Percentiles rank a stretch among this genome's conserved stretches.
Evolutionary conservation across 225 moss, liverwort and hornwort genomes (phyloP).

Genomic region (Pseudoscleropodium purum): DNA sequence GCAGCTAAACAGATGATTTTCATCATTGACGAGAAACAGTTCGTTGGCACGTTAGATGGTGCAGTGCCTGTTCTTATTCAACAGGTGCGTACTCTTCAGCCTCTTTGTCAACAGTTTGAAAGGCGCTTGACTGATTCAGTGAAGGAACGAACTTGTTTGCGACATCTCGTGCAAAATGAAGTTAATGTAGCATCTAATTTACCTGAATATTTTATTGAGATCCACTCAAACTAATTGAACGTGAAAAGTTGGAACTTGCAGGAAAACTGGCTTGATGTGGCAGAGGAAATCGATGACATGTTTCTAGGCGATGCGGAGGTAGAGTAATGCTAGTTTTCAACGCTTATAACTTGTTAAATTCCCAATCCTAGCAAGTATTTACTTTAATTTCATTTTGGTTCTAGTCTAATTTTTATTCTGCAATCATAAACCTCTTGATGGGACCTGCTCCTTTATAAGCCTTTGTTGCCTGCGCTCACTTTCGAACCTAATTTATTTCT

Average conservation of each 20-base stretch:
- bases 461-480: not conserved
- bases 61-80: slow-evolving; percentile 50
- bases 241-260: not conserved
- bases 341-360: not conserved
- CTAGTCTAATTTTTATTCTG: not conserved
- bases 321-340: not conserved
- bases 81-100: slow-evolving; percentile 15
- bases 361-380: not conserved
- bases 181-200: not conserved
- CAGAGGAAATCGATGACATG: slow-evolving; percentile 56
- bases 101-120: not conserved
- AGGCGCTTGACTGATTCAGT: not conserved
- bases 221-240: not conserved
- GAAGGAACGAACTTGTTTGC: not conserved
- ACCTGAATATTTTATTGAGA: not conserved
- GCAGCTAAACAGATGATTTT: slow-evolving; percentile 50
- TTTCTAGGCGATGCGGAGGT: slow-evolving; percentile 62
- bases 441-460: not conserved
- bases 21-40: slow-evolving; percentile 40
- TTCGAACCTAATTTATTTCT: not conserved
- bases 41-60: slow-evolving; percentile 45
- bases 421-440: not conserved
- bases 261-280: slow-evolving; percentile 50
- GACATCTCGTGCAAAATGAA: not conserved
- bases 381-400: not conserved